phyloP scores from a whole-genome alignment of 139 green algal species.

The Chlorella sp. region DNA sequence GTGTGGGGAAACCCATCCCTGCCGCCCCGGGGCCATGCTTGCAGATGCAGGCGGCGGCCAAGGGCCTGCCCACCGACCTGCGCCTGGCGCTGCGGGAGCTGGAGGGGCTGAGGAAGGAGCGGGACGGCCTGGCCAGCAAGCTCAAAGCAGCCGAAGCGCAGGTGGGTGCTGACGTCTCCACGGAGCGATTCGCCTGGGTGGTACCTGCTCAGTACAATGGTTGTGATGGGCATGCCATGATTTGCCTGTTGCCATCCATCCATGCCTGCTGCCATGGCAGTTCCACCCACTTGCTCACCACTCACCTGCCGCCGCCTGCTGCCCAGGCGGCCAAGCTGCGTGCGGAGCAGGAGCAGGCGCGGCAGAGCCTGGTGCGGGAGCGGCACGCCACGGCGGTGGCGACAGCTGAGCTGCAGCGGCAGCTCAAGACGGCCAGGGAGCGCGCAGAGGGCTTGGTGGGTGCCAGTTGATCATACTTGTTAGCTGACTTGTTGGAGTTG shows the following conservation, averaged over 20 bases:
- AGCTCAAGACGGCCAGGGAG: not conserved
- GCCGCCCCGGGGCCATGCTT: not conserved
- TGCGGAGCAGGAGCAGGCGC: not conserved
- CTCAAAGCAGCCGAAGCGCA: not conserved
- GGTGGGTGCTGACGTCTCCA: not conserved
- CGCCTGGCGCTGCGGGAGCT: constrained; percentile 9
- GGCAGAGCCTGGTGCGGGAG: not conserved
- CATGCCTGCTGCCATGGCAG: no score
- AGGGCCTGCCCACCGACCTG: constrained; percentile 8
- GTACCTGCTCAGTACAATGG: no score
- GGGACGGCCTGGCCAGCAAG: not conserved
- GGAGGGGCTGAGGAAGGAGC: constrained; percentile 3
- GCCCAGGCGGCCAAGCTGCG: not conserved
- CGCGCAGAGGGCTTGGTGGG: not conserved
- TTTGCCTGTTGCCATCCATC: no score
- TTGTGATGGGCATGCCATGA: no score
- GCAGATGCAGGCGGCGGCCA: not conserved
- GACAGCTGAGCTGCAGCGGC: not conserved
- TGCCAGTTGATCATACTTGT: not conserved
- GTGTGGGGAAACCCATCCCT: not conserved
- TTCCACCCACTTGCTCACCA: not conserved
- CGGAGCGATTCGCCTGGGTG: no score
- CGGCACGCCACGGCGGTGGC: not conserved
- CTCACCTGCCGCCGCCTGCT: not conserved
- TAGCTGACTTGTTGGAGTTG: not conserved